Evolutionary conservation across 2,329 filamentous ascomycete species (phyloP).

Genomic region (Fusarium annulatum): DNA sequence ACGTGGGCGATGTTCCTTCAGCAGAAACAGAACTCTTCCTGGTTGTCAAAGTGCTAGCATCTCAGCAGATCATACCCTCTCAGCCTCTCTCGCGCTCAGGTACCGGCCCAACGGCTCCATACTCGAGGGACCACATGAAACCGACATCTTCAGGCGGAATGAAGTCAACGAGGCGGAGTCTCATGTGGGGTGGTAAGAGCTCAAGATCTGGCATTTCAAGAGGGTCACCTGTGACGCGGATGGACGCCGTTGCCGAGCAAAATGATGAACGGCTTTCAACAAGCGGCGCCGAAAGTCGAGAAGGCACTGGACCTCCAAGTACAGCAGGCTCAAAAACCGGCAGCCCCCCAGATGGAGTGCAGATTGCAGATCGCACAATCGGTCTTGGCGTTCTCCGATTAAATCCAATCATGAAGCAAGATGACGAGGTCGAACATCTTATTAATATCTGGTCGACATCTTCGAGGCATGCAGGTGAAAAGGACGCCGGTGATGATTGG

Average conservation of each 20-base stretch:
- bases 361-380: conserved; percentile 66
- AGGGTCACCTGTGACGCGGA: conserved; percentile 58
- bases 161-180: conserved; percentile 68
- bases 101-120: conserved; percentile 54
- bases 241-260: conserved; percentile 68
- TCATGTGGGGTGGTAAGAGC: conserved; percentile 76
- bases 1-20: conserved; percentile 71
- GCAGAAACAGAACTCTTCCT: conserved; percentile 82
- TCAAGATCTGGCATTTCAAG: conserved; percentile 66
- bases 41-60: conserved; percentile 80
- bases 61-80: conserved; percentile 59
- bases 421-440: conserved; percentile 78
- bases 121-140: conserved; percentile 58
- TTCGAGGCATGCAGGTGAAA: conserved; percentile 64
- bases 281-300: conserved; percentile 55
- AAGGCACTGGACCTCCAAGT: conserved; percentile 61
- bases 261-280: conserved; percentile 53
- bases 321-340: conserved; percentile 64
- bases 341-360: conserved; percentile 36
- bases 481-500: conserved; percentile 73
- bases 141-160: conserved; percentile 61
- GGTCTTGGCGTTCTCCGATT: conserved; percentile 83
- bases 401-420: conserved; percentile 77
- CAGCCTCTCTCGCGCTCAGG: conserved; percentile 66
- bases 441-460: conserved; percentile 81